Percentiles rank a stretch among this genome's conserved stretches.
These are phyloP conservation scores for Globisporangium echinulatum DNA, from an alignment of 352 stramenopile species.

Conservation along the genomic window DNA sequence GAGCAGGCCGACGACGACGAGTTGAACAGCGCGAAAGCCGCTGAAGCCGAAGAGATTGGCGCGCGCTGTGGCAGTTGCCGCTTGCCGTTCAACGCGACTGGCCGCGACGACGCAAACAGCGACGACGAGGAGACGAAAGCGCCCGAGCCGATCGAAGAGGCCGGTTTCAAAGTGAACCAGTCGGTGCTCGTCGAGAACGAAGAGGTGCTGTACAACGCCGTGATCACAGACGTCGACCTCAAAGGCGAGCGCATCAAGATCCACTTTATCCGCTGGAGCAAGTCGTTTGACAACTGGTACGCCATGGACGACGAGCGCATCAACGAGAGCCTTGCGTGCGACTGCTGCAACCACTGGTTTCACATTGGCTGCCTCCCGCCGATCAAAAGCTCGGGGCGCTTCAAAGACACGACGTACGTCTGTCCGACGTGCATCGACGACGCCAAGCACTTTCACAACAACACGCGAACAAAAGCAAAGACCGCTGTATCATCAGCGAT, in stretches of 20 bases:
- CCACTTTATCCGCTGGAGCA: constrained; percentile 82
- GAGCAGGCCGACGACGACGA: constrained; percentile 63
- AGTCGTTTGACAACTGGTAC: constrained; percentile 87
- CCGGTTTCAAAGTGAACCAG: constrained; percentile 76
- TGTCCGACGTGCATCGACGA: constrained; percentile 76
- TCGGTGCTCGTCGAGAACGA: constrained; percentile 82
- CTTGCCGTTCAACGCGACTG: constrained; percentile 40
- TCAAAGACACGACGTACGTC: constrained; percentile 84
- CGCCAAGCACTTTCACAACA: constrained; percentile 64
- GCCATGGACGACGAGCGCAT: constrained; percentile 86
- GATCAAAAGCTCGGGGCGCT: constrained; percentile 79
- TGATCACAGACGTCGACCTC: constrained; percentile 78
- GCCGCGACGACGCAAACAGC: constrained; percentile 16
- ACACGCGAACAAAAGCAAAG: constrained; percentile 49
- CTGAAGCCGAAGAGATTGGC: constrained; percentile 42
- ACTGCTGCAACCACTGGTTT: constrained; percentile 87
- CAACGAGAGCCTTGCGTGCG: constrained; percentile 84
- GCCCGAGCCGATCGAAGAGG: constrained; percentile 13
- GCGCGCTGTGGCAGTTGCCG: constrained; percentile 62
- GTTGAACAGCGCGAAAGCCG: constrained; percentile 15
- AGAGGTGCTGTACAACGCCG: constrained; percentile 81
- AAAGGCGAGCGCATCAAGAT: constrained; percentile 77
- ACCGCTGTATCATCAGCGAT: constrained; percentile 11
- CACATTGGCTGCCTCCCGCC: constrained; percentile 79
- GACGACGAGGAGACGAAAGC: neutral